These are phyloP conservation scores for Euphorbia lathyris DNA, from an alignment of 345 rosid genomes.

Conservation along the genomic window DNA sequence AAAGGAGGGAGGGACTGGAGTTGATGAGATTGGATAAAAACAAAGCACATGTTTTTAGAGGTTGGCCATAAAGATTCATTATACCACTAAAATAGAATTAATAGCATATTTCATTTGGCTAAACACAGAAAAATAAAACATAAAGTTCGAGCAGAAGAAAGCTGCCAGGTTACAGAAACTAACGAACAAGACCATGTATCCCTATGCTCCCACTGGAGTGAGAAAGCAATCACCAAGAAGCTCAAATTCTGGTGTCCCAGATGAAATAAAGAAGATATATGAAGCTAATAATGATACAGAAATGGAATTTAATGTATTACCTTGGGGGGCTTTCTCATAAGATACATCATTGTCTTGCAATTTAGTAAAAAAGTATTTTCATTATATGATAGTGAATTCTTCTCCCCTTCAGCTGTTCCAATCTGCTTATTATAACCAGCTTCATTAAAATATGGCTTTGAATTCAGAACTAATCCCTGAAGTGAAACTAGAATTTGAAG, in stretches of 20 bases:
- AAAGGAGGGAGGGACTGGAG: background rate
- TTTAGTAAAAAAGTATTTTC: slow-evolving; percentile 87
- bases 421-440: slow-evolving; percentile 95
- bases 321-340: slow-evolving; percentile 87
- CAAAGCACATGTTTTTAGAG: background rate
- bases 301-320: slow-evolving; percentile 29
- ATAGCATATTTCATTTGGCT: slow-evolving; percentile 4
- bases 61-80: background rate
- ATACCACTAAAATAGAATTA: background rate
- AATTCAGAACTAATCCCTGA: slow-evolving; percentile 91
- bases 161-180: background rate
- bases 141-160: background rate
- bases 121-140: background rate
- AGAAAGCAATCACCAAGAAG: background rate
- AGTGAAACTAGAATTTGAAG: slow-evolving; percentile 98
- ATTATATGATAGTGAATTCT: slow-evolving; percentile 82
- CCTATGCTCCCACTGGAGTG: background rate
- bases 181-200: background rate
- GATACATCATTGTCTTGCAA: slow-evolving; percentile 95
- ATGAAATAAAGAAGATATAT: background rate
- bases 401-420: slow-evolving; percentile 98
- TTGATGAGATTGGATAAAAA: background rate
- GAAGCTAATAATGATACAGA: background rate
- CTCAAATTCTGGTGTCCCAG: background rate
- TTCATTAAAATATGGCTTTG: slow-evolving; percentile 98